Percentiles rank a stretch among this genome's conserved stretches.
Evolutionary conservation across 305 asterid genomes (phyloP).

Genomic region (Fraxinus latifolia): DNA sequence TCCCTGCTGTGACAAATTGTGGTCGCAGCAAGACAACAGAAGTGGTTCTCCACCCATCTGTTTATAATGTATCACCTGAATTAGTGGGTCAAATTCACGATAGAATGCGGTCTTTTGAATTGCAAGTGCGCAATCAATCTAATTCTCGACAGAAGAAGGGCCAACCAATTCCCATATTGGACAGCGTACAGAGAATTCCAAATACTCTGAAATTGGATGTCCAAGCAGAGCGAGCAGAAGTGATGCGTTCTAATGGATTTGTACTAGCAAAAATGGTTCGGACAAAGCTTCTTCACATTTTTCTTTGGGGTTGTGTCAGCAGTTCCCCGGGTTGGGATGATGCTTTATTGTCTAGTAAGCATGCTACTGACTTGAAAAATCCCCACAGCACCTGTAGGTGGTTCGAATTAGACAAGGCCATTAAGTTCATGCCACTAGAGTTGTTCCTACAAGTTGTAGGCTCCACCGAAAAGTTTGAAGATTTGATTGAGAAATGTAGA

Average conservation of each 20-base stretch:
- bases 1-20: slow-evolving; percentile 81
- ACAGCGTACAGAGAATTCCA: slow-evolving; percentile 68
- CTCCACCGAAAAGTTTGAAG: slow-evolving; percentile 59
- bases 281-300: slow-evolving; percentile 77
- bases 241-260: slow-evolving; percentile 73
- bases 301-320: slow-evolving; percentile 68
- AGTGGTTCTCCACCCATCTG: slow-evolving; percentile 83
- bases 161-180: slow-evolving; percentile 51
- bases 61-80: slow-evolving; percentile 50
- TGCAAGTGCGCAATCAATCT: slow-evolving; percentile 54
- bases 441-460: slow-evolving; percentile 86
- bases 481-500: slow-evolving; percentile 62
- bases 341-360: slow-evolving; percentile 43
- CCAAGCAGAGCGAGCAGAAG: slow-evolving; percentile 57
- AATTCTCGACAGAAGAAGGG: slow-evolving; percentile 47
- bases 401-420: slow-evolving; percentile 64
- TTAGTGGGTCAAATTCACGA: slow-evolving; percentile 71
- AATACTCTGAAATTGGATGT: slow-evolving; percentile 31
- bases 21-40: slow-evolving; percentile 57
- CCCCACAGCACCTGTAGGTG: slow-evolving; percentile 76
- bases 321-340: slow-evolving; percentile 55
- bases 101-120: slow-evolving; percentile 64
- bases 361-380: slow-evolving; percentile 50
- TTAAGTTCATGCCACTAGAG: slow-evolving; percentile 79
- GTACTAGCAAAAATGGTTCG: slow-evolving; percentile 83